Base-by-base conservation (phyloP, 768 basidiomycete genomes). In the Chlorophyllum brunneum region DNA sequence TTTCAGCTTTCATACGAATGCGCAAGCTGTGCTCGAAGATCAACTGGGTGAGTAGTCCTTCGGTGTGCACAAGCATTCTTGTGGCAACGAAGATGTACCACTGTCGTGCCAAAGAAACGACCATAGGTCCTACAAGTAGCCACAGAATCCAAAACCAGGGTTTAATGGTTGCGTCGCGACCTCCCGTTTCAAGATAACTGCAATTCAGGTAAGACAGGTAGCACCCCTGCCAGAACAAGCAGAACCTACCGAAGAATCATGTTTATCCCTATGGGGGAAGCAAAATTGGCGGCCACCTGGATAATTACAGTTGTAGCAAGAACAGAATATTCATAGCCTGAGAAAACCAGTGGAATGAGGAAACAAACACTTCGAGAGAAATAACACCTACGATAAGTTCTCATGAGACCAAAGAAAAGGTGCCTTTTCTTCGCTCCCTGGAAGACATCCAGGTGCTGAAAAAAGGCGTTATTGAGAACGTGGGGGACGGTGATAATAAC, bases 1-100 rank as follows among this genome's bases (percentile, higher is more conserved):
- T 58, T 51, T 69, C 68, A 20, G 80, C 75, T 54, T 76, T 80
- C 68, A 84, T 73, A 26, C 85, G 74, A 41, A 88, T 77, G 26
- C 81, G 74, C 8, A 90, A 72, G 3, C 70, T 65, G 44, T 74
- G 71, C 40, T 73, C 71, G 33, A 74, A 71, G 30, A 74, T 56
- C 15, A 73, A 63, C 49, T 75, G 68, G 1, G 70, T 70, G 45
- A 73, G 57, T 27, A 75, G 62, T 11, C 64, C 73, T 61, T 86
- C 81, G 3, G 66, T 58, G 4, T 75, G 77, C 15, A 80, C 75
- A 20, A 76, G 59, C 9, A 68, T 66, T 4, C 79, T 65, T 0
- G 75, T 81, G 64, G 67, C 75, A 68, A 13, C 75, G 75, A 48
- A 67, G 67, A 40, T 75, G 55, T 15, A 65, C 52, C 0, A 75